A percentile compares a stretch with the other conserved stretches of the same genome.
Conservation (phyloP, 805 yeast species). For the Yarrowia osloensis region DNA sequence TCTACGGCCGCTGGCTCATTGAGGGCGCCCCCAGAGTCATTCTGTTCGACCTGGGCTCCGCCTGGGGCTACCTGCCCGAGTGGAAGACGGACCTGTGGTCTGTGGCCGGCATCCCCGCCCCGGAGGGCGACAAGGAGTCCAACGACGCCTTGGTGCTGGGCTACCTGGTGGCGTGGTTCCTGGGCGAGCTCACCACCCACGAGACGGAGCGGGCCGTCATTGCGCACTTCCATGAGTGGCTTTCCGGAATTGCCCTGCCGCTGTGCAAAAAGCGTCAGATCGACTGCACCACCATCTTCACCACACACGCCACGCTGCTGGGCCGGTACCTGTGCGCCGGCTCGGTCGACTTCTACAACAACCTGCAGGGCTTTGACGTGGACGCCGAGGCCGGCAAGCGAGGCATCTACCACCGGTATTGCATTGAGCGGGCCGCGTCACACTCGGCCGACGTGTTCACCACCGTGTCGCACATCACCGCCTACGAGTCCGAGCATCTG, state of each 20-base stretch:
- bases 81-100: slow-evolving; percentile 96
- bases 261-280: slow-evolving; percentile 86
- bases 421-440: slow-evolving; percentile 95
- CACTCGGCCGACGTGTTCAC: slow-evolving; percentile 96
- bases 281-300: slow-evolving; percentile 92
- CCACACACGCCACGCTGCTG: slow-evolving; percentile 94
- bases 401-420: slow-evolving; percentile 95
- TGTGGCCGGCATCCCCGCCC: slow-evolving; percentile 88
- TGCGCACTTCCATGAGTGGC: slow-evolving; percentile 97
- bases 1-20: slow-evolving; percentile 94
- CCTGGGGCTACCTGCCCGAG: slow-evolving; percentile 68
- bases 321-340: slow-evolving; percentile 98
- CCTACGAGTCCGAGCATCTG: slow-evolving; percentile 89
- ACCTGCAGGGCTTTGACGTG: slow-evolving; percentile 83
- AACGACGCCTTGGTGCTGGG: slow-evolving; percentile 93
- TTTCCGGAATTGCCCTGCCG: slow-evolving; percentile 95
- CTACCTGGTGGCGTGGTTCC: slow-evolving; percentile 92
- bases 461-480: slow-evolving; percentile 97
- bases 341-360: slow-evolving; percentile 91
- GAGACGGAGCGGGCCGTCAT: slow-evolving; percentile 87
- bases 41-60: slow-evolving; percentile 82
- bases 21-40: slow-evolving; percentile 97
- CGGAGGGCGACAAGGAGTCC: slow-evolving; percentile 82
- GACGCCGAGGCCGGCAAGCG: slow-evolving; percentile 98
- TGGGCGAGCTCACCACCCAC: slow-evolving; percentile 86